Conservation (phyloP, 768 basidiomycete species). For the Lactarius deliciosus region DNA sequence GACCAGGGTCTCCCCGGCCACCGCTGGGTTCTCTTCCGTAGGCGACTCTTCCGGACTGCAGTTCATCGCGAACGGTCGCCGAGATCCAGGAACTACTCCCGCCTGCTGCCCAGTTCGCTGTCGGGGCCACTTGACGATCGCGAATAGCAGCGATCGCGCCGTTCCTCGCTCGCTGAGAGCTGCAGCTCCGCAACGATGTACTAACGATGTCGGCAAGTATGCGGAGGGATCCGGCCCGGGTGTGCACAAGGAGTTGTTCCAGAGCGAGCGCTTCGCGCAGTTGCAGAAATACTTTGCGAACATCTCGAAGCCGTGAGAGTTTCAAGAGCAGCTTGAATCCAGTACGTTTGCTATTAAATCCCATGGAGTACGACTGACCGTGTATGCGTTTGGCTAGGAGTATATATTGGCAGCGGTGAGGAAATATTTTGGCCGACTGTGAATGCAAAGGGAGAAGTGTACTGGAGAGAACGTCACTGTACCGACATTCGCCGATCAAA, state of each 20-base stretch:
- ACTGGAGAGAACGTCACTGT: not conserved
- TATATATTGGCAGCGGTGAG: not conserved
- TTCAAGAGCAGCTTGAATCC: slow-evolving; percentile 51
- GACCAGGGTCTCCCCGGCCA: slow-evolving; percentile 43
- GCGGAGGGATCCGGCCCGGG: slow-evolving; percentile 41
- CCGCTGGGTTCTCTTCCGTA: slow-evolving; percentile 37
- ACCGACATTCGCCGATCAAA: too few relatives aligned
- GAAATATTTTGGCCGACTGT: not conserved
- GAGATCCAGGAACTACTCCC: slow-evolving; percentile 49
- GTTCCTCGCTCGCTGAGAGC: slow-evolving; percentile 50
- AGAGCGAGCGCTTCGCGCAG: slow-evolving; percentile 44
- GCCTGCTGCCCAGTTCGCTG: slow-evolving; percentile 40
- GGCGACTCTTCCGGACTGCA: too few relatives aligned
- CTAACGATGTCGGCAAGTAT: slow-evolving; percentile 52
- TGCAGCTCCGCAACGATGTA: slow-evolving; percentile 45
- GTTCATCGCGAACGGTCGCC: slow-evolving; percentile 46
- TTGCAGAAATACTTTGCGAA: slow-evolving; percentile 38
- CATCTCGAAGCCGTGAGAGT: slow-evolving; percentile 39
- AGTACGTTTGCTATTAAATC: slow-evolving; percentile 40
- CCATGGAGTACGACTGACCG: not conserved
- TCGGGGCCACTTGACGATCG: slow-evolving; percentile 49
- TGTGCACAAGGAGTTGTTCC: slow-evolving; percentile 41
- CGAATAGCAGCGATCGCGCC: slow-evolving; percentile 59
- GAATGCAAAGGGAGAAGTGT: not conserved
- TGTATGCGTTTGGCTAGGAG: not conserved